Percentiles rank a stretch among this genome's conserved stretches.
Evolutionary conservation across 2,329 filamentous ascomycete species (phyloP).

Genomic region (Arthrobotrys iridis): DNA sequence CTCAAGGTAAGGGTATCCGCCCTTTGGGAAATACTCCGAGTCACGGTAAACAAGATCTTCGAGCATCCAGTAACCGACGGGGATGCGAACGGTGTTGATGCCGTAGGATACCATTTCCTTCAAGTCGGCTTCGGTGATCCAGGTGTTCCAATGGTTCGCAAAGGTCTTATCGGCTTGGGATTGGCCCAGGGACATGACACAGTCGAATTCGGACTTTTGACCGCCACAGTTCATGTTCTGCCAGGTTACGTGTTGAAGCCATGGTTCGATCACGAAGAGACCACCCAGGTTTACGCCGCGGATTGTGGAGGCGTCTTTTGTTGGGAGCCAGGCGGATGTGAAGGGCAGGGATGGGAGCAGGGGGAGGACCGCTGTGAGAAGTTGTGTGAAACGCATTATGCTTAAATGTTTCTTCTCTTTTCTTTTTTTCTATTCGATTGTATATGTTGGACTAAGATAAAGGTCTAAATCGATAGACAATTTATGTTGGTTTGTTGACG

Average conservation of each 20-base stretch:
- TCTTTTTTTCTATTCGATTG: not conserved
- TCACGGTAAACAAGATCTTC: slow-evolving; percentile 65
- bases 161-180: slow-evolving; percentile 64
- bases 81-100: slow-evolving; percentile 68
- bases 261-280: slow-evolving; percentile 68
- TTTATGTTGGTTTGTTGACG: not conserved
- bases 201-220: slow-evolving; percentile 67
- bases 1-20: slow-evolving; percentile 65
- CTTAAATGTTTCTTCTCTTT: not conserved
- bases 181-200: slow-evolving; percentile 66
- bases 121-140: slow-evolving; percentile 66
- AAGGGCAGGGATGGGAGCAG: slow-evolving; percentile 10
- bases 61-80: slow-evolving; percentile 69
- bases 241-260: slow-evolving; percentile 66
- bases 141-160: slow-evolving; percentile 66
- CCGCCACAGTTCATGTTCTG: slow-evolving; percentile 64
- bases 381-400: slow-evolving; percentile 15
- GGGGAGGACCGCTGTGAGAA: slow-evolving; percentile 13
- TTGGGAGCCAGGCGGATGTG: slow-evolving; percentile 52
- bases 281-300: slow-evolving; percentile 69
- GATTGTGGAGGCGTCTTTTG: slow-evolving; percentile 61
- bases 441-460: not conserved
- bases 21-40: slow-evolving; percentile 67
- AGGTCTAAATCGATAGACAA: not conserved
- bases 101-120: slow-evolving; percentile 65